These are phyloP conservation scores for Clavispora santaluciae DNA, from an alignment of 805 yeast genomes.

Conservation along the genomic window DNA sequence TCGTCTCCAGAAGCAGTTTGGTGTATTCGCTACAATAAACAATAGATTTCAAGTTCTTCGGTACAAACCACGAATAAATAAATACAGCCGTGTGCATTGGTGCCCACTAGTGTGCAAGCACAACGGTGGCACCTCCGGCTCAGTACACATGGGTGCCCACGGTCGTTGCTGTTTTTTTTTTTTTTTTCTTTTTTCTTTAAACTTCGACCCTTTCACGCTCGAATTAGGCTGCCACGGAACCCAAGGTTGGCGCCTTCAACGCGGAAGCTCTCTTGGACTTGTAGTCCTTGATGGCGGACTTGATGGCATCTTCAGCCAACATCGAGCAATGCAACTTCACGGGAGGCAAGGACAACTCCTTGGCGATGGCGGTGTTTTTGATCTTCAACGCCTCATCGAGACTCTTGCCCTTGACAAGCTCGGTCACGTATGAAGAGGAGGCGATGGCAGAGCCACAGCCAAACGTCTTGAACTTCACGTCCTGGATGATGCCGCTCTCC, in stretches of 20 bases:
- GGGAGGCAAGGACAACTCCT: constrained; percentile 92
- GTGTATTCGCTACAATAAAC: too few species aligned
- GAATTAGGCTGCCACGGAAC: constrained; percentile 23
- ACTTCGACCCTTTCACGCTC: neutral
- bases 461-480: constrained; percentile 96
- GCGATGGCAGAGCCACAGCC: constrained; percentile 99
- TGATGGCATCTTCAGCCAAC: constrained; percentile 98
- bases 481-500: constrained; percentile 83
- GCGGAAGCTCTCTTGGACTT: constrained; percentile 62
- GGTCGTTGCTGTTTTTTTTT: too few species aligned
- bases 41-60: neutral
- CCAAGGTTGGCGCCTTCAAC: constrained; percentile 49
- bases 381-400: constrained; percentile 89
- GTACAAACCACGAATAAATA: neutral
- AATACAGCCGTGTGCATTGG: neutral
- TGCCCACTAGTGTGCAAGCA: neutral
- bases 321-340: constrained; percentile 96
- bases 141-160: too few species aligned
- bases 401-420: constrained; percentile 89
- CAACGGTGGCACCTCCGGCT: neutral
- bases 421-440: constrained; percentile 90
- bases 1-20: too few species aligned
- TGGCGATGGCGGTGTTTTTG: constrained; percentile 91
- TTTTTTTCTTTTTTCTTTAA: neutral
- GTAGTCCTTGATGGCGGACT: constrained; percentile 95